phyloP scores from a whole-genome alignment of 1,284 basidiomycete genomes.

The Sanghuangporus baumii region DNA sequence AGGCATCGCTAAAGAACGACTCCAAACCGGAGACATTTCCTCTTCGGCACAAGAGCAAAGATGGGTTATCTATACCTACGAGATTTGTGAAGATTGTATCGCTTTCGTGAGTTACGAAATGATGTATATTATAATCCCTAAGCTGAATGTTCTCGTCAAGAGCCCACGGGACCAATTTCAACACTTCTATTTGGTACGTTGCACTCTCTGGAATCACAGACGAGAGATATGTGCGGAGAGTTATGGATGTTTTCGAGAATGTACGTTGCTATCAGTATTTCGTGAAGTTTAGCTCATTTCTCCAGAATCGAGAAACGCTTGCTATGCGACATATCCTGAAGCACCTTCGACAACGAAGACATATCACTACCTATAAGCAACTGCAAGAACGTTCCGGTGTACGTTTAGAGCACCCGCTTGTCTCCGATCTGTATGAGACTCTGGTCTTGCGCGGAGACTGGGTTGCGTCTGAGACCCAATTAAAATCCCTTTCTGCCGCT shows the following conservation, averaged over 20 bases:
- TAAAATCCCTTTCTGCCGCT: conserved; percentile 44
- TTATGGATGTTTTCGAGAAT: conserved; percentile 50
- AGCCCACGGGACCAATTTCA: conserved; percentile 63
- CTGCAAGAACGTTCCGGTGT: conserved; percentile 54
- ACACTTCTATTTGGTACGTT: conserved; percentile 74
- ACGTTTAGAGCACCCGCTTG: conserved; percentile 64
- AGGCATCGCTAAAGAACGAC: conserved; percentile 61
- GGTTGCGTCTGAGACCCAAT: conserved; percentile 48
- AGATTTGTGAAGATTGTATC: conserved; percentile 70
- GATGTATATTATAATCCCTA: neutral
- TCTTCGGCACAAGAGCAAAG: conserved; percentile 47
- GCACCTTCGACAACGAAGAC: conserved; percentile 70
- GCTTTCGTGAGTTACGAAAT: conserved; percentile 46
- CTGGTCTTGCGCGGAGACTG: conserved; percentile 68
- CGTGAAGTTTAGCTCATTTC: conserved; percentile 14
- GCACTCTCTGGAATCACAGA: conserved; percentile 54
- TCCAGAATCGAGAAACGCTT: conserved; percentile 58
- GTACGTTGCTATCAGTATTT: conserved; percentile 34
- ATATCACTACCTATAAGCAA: conserved; percentile 59
- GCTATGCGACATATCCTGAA: conserved; percentile 70
- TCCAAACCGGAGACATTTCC: conserved; percentile 54
- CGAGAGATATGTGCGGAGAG: conserved; percentile 45
- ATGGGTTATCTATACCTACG: conserved; percentile 54
- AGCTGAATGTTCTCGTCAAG: conserved; percentile 28
- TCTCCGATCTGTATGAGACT: conserved; percentile 59